Percentiles rank a stretch among this genome's conserved stretches.
Conservation (phyloP, 1,139 yeast genomes). For the Pichia sp. region DNA sequence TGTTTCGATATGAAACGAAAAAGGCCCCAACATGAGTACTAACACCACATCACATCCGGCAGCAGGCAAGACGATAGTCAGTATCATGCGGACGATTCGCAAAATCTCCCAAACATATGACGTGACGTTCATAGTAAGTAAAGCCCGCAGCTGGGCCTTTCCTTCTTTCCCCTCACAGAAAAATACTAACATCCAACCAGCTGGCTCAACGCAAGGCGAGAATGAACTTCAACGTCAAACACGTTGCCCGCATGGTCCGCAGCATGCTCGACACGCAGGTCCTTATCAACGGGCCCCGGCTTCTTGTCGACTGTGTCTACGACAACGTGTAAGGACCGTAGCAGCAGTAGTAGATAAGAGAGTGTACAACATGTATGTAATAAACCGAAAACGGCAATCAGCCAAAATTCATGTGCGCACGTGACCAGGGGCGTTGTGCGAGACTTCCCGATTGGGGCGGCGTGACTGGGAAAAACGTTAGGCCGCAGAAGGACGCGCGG, state of each 20-base stretch:
- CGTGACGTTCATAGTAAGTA: conserved; percentile 24
- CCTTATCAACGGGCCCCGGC: conserved; percentile 4
- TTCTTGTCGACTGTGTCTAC: not conserved
- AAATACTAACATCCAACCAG: conserved; percentile 2
- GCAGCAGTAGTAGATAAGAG: too few relatives aligned
- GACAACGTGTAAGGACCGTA: not conserved
- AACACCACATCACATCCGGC: conserved; percentile 3
- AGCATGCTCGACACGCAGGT: conserved; percentile 11
- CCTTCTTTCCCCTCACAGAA: not conserved
- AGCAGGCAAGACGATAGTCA: conserved; percentile 21
- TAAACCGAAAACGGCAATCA: too few relatives aligned
- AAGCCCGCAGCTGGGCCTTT: not conserved
- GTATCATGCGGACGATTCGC: conserved; percentile 21
- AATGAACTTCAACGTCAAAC: not conserved
- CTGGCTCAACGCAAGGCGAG: conserved; percentile 7
- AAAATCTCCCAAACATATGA: conserved; percentile 22
- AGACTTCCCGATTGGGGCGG: not conserved
- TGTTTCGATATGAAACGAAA: too few relatives aligned
- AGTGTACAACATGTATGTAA: too few relatives aligned
- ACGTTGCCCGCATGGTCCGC: conserved; percentile 2
- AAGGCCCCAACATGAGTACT: conserved; percentile 4
- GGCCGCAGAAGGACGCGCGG: not conserved
- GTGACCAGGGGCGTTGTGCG: not conserved
- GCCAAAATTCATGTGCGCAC: conserved; percentile 4
- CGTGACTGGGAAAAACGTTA: conserved; percentile 9